Conservation (phyloP, 2,329 filamentous ascomycete genomes). For the Xylaria sp. region DNA sequence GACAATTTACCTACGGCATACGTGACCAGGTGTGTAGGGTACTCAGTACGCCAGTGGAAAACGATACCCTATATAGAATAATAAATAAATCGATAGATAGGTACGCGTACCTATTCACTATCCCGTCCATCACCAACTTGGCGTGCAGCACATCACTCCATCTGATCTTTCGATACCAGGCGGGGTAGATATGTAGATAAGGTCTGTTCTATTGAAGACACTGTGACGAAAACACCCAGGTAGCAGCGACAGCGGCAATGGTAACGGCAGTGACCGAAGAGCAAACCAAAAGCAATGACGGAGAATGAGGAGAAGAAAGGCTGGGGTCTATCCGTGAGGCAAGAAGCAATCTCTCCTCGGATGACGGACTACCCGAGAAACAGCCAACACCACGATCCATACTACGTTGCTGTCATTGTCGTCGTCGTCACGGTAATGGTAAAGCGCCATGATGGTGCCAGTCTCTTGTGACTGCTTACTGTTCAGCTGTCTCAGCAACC, state of each 20-base stretch:
- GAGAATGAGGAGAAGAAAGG: not conserved
- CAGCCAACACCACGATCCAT: not conserved
- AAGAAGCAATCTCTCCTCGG: slow-evolving; percentile 13
- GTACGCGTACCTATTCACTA: not conserved
- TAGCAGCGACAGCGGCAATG: not conserved
- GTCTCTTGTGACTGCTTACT: slow-evolving; percentile 23
- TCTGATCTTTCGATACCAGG: not conserved
- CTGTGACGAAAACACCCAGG: not conserved
- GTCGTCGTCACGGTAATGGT: not conserved
- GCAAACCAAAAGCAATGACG: not conserved
- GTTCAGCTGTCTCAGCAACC: not conserved
- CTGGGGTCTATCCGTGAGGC: slow-evolving; percentile 2
- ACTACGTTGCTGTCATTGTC: slow-evolving; percentile 12
- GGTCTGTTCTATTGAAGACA: not conserved
- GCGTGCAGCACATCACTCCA: not conserved
- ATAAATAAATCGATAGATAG: not conserved
- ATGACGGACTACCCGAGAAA: not conserved
- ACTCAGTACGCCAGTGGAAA: not conserved
- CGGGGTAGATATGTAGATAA: slow-evolving; percentile 11
- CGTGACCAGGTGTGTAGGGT: not conserved
- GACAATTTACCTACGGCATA: not conserved
- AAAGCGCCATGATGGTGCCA: slow-evolving; percentile 7
- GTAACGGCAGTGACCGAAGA: not conserved
- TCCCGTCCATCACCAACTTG: slow-evolving; percentile 6
- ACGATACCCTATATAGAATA: not conserved